Evolutionary conservation across 1,139 yeast genomes (phyloP).

Genomic region (Geotrichum siamense): DNA sequence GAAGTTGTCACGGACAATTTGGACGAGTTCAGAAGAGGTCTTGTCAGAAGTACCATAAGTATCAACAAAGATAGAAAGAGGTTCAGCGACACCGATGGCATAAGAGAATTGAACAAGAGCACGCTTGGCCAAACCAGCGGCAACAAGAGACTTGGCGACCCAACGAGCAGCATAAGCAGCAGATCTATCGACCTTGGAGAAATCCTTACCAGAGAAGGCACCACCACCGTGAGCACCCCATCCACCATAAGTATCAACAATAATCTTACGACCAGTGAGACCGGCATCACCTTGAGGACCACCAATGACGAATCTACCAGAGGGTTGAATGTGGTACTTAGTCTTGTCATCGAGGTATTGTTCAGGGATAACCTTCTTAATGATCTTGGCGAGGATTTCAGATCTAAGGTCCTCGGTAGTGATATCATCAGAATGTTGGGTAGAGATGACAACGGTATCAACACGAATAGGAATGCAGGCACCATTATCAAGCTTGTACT

Average conservation of each 20-base stretch:
- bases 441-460: slow-evolving; percentile 94
- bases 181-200: slow-evolving; percentile 99
- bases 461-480: slow-evolving; percentile 94
- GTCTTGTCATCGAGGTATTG: slow-evolving; percentile 90
- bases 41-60: slow-evolving; percentile 94
- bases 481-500: slow-evolving; percentile 88
- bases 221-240: slow-evolving; percentile 99
- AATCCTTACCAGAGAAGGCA: slow-evolving; percentile 99
- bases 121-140: slow-evolving; percentile 94
- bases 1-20: slow-evolving; percentile 85
- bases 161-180: slow-evolving; percentile 99
- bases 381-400: slow-evolving; percentile 67
- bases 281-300: slow-evolving; percentile 99
- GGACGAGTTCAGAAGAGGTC: slow-evolving; percentile 83
- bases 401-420: slow-evolving; percentile 84
- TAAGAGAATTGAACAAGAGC: slow-evolving; percentile 97
- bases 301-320: slow-evolving; percentile 99
- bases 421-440: slow-evolving; percentile 96
- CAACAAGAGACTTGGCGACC: slow-evolving; percentile 97
- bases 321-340: slow-evolving; percentile 96
- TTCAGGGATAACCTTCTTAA: slow-evolving; percentile 89
- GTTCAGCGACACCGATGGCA: slow-evolving; percentile 99
- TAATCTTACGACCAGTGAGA: slow-evolving; percentile 98
- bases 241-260: slow-evolving; percentile 99
- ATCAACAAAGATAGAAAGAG: slow-evolving; percentile 94